Conservation (phyloP, 2,329 filamentous ascomycete species). For the Talaromyces pinophilus region DNA sequence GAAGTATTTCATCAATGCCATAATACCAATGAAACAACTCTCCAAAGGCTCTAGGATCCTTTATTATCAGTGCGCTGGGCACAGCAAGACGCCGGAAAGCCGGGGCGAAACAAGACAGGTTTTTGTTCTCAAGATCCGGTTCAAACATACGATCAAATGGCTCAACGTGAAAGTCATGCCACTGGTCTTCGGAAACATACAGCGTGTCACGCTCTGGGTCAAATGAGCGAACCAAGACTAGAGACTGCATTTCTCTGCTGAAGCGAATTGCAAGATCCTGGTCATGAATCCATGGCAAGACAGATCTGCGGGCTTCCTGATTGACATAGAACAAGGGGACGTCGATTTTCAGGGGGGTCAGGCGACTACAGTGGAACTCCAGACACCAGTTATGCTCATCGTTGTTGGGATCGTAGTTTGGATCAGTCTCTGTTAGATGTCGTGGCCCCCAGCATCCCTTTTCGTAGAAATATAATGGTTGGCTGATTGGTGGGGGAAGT, state of each 20-base stretch:
- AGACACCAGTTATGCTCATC: constrained; percentile 22
- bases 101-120: constrained; percentile 2
- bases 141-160: constrained; percentile 12
- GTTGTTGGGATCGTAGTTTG: constrained; percentile 21
- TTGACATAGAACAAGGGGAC: constrained; percentile 28
- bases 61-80: constrained; percentile 3
- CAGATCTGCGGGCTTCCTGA: constrained; percentile 26
- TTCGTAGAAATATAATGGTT: constrained; percentile 25
- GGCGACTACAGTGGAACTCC: constrained; percentile 24
- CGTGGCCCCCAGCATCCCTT: constrained; percentile 25
- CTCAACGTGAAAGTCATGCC: constrained; percentile 11
- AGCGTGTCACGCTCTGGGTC: constrained; percentile 10
- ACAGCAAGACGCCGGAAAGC: constrained; percentile 14
- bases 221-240: constrained; percentile 10
- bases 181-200: constrained; percentile 13
- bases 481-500: constrained; percentile 20
- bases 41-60: background rate
- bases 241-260: constrained; percentile 4
- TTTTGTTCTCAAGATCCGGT: constrained; percentile 10
- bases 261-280: constrained; percentile 20
- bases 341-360: constrained; percentile 24
- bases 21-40: constrained; percentile 15
- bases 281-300: constrained; percentile 25
- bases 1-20: constrained; percentile 8
- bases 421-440: constrained; percentile 21